These are phyloP conservation scores for Quercus gilva DNA, from an alignment of 306 rosid species.

Conservation along the genomic window DNA sequence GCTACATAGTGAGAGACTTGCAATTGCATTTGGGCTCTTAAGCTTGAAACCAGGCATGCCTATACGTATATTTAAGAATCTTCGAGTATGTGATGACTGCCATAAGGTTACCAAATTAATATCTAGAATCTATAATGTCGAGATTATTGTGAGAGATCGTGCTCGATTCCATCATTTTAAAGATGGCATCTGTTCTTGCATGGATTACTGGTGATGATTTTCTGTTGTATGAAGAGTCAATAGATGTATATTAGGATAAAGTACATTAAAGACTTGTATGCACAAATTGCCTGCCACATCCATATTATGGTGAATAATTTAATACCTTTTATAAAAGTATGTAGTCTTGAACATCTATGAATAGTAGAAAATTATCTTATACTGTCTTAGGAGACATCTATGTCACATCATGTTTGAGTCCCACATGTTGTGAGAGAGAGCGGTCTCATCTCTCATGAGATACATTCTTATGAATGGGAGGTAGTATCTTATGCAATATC, in stretches of 20 bases:
- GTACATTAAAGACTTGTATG: background rate
- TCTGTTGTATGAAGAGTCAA: background rate
- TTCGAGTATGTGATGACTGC: conserved; percentile 69
- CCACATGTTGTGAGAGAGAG: too few species aligned
- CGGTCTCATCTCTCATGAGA: too few species aligned
- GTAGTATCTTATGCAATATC: too few species aligned
- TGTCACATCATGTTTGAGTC: too few species aligned
- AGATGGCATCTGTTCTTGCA: conserved; percentile 73
- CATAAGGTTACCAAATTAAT: conserved; percentile 63
- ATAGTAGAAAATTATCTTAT: too few species aligned
- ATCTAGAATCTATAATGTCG: conserved; percentile 46
- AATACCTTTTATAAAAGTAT: too few species aligned
- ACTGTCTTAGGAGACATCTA: too few species aligned
- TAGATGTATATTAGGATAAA: background rate
- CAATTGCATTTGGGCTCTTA: conserved; percentile 71
- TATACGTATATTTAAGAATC: conserved; percentile 67
- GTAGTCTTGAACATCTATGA: too few species aligned
- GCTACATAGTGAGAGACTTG: conserved; percentile 75
- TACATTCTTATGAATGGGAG: too few species aligned
- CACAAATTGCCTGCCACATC: background rate
- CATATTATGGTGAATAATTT: background rate
- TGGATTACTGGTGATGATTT: conserved; percentile 54
- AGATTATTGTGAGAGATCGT: conserved; percentile 71
- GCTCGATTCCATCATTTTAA: conserved; percentile 67
- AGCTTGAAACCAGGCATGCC: conserved; percentile 48